Evolutionary conservation across 1,284 basidiomycete genomes (phyloP).

Genomic region (Rhizoctonia solani): DNA sequence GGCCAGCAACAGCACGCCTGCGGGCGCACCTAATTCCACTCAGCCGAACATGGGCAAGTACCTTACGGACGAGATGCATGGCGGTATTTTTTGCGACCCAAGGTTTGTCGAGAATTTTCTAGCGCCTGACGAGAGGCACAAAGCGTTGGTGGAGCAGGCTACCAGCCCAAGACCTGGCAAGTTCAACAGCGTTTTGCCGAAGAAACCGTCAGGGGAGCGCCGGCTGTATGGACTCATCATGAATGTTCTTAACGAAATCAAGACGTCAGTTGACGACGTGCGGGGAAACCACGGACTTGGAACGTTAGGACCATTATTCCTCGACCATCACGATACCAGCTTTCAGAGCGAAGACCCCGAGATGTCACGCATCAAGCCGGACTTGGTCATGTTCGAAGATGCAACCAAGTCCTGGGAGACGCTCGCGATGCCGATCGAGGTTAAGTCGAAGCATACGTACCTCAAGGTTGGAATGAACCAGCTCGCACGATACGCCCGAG

Average conservation of each 20-base stretch:
- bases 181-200: too few species aligned
- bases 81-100: background rate
- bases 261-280: too few species aligned
- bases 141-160: too few species aligned
- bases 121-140: background rate
- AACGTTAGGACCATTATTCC: background rate
- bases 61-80: background rate
- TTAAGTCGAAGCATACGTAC: background rate
- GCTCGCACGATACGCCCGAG: constrained; percentile 17
- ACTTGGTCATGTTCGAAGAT: background rate
- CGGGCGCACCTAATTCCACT: too few species aligned
- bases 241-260: too few species aligned
- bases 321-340: background rate
- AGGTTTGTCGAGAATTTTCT: background rate
- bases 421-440: constrained; percentile 7
- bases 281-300: too few species aligned
- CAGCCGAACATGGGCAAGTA: background rate
- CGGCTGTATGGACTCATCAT: too few species aligned
- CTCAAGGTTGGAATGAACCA: constrained; percentile 11
- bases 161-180: too few species aligned
- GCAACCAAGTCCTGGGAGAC: background rate
- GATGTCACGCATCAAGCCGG: background rate
- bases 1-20: too few species aligned
- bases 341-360: background rate
- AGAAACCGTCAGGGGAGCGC: too few species aligned